Conservation (phyloP, 345 rosid genomes). For the Pistacia vera region DNA sequence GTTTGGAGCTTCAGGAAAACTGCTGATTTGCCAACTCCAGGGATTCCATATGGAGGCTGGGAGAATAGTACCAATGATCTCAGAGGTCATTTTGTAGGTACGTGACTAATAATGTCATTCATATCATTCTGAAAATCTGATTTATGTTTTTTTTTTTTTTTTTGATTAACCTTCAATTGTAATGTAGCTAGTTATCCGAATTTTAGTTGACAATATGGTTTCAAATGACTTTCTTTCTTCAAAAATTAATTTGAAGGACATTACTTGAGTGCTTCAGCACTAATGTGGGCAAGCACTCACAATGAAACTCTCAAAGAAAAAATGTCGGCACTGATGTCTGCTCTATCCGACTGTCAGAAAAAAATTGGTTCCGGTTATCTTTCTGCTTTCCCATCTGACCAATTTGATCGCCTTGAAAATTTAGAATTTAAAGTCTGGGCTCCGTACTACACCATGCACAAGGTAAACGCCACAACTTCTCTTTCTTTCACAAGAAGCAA, state of each 20-base stretch:
- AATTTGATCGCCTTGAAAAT: conserved; percentile 52
- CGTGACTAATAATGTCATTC: too few relatives aligned
- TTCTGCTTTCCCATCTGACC: conserved; percentile 53
- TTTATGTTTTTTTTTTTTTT: conserved; percentile 1
- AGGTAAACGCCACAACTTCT: conserved; percentile 23
- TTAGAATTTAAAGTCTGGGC: conserved; percentile 51
- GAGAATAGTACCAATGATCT: conserved; percentile 42
- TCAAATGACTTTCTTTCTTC: neutral
- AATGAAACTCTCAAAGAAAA: conserved; percentile 33
- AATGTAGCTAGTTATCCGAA: too few relatives aligned
- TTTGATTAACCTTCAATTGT: neutral
- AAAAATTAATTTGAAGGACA: conserved; percentile 40
- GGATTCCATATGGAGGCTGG: conserved; percentile 58
- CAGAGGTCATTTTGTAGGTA: conserved; percentile 60
- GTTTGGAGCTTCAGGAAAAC: conserved; percentile 63
- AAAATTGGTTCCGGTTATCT: conserved; percentile 56
- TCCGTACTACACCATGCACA: conserved; percentile 66
- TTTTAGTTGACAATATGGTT: too few relatives aligned
- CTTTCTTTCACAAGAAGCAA: too few relatives aligned
- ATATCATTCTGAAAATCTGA: too few relatives aligned
- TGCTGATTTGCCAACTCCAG: conserved; percentile 47
- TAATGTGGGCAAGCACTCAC: conserved; percentile 60
- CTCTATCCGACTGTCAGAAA: conserved; percentile 48
- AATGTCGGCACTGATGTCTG: conserved; percentile 45
- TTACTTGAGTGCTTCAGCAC: conserved; percentile 60